Evolutionary conservation across 2,329 filamentous ascomycete genomes (phyloP).

Genomic region (Cercospora sp.): DNA sequence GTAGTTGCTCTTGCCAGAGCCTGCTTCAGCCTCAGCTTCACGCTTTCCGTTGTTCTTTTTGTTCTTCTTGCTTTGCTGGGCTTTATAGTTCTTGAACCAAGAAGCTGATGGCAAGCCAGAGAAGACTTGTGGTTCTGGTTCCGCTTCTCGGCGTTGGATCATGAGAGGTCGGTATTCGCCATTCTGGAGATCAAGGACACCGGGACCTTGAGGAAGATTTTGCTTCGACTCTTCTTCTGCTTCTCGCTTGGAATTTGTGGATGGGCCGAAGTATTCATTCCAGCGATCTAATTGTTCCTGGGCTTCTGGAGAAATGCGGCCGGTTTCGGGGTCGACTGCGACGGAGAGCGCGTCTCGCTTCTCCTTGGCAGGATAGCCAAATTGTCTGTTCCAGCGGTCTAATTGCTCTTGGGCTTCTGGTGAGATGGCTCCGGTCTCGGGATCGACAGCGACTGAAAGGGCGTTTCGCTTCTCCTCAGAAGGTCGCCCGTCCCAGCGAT

Average conservation of each 20-base stretch:
- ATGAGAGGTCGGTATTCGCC: background rate
- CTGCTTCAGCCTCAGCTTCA: background rate
- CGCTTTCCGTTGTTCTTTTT: background rate
- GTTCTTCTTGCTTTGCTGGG: background rate
- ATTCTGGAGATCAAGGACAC: background rate
- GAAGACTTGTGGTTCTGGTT: background rate
- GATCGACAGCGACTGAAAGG: background rate
- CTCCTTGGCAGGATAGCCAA: background rate
- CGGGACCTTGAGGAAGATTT: background rate
- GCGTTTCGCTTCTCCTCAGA: background rate
- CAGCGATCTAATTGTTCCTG: background rate
- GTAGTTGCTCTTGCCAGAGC: background rate
- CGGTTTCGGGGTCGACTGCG: background rate
- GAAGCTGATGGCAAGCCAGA: background rate
- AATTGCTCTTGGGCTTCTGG: background rate
- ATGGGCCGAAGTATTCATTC: background rate
- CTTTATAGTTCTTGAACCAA: background rate
- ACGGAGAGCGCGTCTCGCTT: background rate
- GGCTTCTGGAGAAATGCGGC: background rate
- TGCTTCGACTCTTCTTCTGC: background rate
- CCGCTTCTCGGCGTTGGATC: background rate
- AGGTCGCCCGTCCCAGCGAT: background rate
- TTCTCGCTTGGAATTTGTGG: too few species aligned
- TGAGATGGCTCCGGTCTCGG: background rate
- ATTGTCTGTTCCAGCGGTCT: background rate